Evolutionary conservation across 306 rosid genomes (phyloP).

Genomic region (Astragalus membranaceus): DNA sequence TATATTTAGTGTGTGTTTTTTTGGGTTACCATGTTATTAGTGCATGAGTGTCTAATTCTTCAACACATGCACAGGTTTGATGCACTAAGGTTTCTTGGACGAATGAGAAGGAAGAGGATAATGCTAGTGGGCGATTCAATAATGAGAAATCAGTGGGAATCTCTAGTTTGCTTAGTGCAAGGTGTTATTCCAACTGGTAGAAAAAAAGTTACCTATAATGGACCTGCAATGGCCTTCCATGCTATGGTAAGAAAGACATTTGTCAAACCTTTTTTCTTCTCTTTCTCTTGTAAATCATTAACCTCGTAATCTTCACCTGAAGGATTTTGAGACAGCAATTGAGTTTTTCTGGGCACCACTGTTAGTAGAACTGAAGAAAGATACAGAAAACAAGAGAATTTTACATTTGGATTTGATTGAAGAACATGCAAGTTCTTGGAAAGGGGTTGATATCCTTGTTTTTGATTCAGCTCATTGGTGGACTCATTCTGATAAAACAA

Average conservation of each 20-base stretch:
- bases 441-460: slow-evolving; percentile 74
- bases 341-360: slow-evolving; percentile 89
- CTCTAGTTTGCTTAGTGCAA: slow-evolving; percentile 85
- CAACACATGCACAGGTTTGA: slow-evolving; percentile 62
- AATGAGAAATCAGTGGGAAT: slow-evolving; percentile 98
- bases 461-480: slow-evolving; percentile 97
- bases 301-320: not conserved
- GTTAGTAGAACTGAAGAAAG: slow-evolving; percentile 66
- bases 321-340: slow-evolving; percentile 78
- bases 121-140: slow-evolving; percentile 97
- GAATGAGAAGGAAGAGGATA: slow-evolving; percentile 78
- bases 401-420: slow-evolving; percentile 74
- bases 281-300: not conserved
- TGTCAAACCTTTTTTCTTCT: not conserved
- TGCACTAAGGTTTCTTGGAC: slow-evolving; percentile 79
- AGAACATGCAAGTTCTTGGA: slow-evolving; percentile 80
- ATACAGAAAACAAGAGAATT: slow-evolving; percentile 52
- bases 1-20: not conserved
- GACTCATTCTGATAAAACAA: slow-evolving; percentile 68
- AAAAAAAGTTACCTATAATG: slow-evolving; percentile 65
- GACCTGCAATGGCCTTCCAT: slow-evolving; percentile 93
- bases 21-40: too few species aligned
- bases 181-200: slow-evolving; percentile 79
- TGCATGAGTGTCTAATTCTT: too few species aligned
- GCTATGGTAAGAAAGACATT: slow-evolving; percentile 54